Evolutionary conservation across 164 flowering plant genomes (phyloP).

Genomic region (Brasenia schreberi): DNA sequence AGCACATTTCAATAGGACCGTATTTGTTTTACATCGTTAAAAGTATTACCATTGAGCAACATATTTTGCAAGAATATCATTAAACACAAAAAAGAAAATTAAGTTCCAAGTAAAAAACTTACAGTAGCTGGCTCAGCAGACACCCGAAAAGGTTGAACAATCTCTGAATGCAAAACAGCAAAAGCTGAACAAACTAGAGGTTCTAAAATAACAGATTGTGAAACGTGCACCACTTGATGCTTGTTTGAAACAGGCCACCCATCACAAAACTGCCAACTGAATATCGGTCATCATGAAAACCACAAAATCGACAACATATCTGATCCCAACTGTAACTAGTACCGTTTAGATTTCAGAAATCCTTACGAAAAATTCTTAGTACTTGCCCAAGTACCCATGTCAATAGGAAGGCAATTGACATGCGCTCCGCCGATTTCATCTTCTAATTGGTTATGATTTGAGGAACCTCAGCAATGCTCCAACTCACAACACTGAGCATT

Average conservation of each 20-base stretch:
- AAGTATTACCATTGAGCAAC: no score
- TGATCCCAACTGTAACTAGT: not conserved
- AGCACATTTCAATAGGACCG: no score
- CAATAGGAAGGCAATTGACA: constrained; percentile 44
- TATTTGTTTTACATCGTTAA: no score
- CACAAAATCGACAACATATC: not conserved
- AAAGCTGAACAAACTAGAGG: not conserved
- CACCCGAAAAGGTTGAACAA: constrained; percentile 68
- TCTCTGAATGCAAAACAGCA: constrained; percentile 31
- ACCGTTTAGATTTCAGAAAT: not conserved
- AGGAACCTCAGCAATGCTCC: constrained; percentile 76
- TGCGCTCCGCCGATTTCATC: constrained; percentile 50
- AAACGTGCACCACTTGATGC: not conserved
- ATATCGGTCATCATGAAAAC: not conserved
- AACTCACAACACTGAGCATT: constrained; percentile 43
- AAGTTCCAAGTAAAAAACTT: constrained; percentile 18
- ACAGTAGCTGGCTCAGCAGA: constrained; percentile 63
- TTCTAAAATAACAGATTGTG: not conserved
- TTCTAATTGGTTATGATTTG: constrained; percentile 55
- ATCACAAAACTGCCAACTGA: not conserved
- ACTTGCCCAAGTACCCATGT: constrained; percentile 70
- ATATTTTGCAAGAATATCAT: no score
- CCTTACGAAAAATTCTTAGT: not conserved
- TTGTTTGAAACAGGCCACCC: not conserved
- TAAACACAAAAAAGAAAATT: not conserved